Conservation (phyloP, 805 yeast species). For the Candida multigemmis region DNA sequence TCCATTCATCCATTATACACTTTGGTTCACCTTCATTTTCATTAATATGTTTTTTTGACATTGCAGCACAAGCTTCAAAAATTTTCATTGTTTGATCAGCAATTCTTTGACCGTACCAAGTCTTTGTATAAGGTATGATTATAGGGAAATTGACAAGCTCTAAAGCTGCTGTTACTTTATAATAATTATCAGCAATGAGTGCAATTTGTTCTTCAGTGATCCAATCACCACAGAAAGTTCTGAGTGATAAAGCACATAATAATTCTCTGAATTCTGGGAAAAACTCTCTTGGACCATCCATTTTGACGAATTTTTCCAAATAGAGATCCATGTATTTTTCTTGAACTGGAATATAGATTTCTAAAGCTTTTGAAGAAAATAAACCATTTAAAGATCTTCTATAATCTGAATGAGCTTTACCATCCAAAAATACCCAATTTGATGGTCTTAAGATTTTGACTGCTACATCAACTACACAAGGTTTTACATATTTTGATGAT, state of each 20-base stretch:
- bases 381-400: constrained; percentile 84
- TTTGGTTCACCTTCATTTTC: constrained; percentile 68
- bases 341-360: constrained; percentile 74
- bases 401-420: constrained; percentile 91
- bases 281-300: constrained; percentile 60
- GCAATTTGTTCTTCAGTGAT: constrained; percentile 88
- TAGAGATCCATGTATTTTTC: constrained; percentile 81
- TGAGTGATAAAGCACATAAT: constrained; percentile 87
- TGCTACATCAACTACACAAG: constrained; percentile 98
- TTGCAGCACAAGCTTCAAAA: constrained; percentile 80
- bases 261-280: constrained; percentile 95
- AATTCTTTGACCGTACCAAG: constrained; percentile 94
- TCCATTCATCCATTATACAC: constrained; percentile 96
- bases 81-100: constrained; percentile 93
- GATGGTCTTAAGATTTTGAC: constrained; percentile 87
- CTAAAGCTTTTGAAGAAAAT: constrained; percentile 77
- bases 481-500: constrained; percentile 84
- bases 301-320: constrained; percentile 56
- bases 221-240: constrained; percentile 93
- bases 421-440: constrained; percentile 97
- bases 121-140: constrained; percentile 89
- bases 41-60: constrained; percentile 69
- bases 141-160: constrained; percentile 98
- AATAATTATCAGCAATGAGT: constrained; percentile 86
- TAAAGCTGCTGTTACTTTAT: constrained; percentile 86